Evolutionary conservation across 495 filamentous ascomycete genomes (phyloP), one percentile per base, ranked within the genome.

Genomic region (Aspergillus sclerotiicarbonarius): DNA sequence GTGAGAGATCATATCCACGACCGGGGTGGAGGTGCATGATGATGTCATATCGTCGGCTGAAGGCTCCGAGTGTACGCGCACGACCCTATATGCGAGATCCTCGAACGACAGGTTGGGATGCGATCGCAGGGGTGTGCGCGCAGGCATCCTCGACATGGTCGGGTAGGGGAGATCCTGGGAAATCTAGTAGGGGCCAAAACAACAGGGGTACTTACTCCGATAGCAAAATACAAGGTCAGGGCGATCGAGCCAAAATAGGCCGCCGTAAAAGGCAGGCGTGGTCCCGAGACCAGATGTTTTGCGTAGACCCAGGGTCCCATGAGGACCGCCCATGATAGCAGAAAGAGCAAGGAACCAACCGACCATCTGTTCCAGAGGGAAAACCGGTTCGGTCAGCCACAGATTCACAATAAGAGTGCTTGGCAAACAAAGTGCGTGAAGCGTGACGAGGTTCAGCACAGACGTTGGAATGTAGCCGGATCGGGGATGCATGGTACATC

Each of bases 231-330:
- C 33, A 98, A 76, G 5, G 94, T 97, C 66, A 97, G 70, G 2
- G 76, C 86, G 61, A 98, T 96, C 41, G 90, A 95, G 41, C 93
- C 94, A 78, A 98, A 97, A 80, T 98, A 98, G 29, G 91, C 90
- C 50, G 91, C 91, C 18, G 94, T 97, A 70, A 98, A 98, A 10
- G 95, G 94, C 51, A 98, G 74, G 59, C 94, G 84, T 58, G 90
- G 79, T 53, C 84, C 85, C 51, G 95, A 98, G 63, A 91, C 73
- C 67, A 98, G 82, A 73, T 98, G 94, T 64, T 84, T 86, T 49
- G 84, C 75, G 74, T 98, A 98, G 46, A 80, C 74, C 74, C 81
- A 77, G 18, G 92, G 92, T 51, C 94, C 94, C 86, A 96, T 92
- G 76, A 98, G 80, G 60, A 92, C 91, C 4, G 91, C 92, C 84